Evolutionary conservation across 2,329 filamentous ascomycete species (phyloP).

Genomic region (Calcarisporium arbuscula): DNA sequence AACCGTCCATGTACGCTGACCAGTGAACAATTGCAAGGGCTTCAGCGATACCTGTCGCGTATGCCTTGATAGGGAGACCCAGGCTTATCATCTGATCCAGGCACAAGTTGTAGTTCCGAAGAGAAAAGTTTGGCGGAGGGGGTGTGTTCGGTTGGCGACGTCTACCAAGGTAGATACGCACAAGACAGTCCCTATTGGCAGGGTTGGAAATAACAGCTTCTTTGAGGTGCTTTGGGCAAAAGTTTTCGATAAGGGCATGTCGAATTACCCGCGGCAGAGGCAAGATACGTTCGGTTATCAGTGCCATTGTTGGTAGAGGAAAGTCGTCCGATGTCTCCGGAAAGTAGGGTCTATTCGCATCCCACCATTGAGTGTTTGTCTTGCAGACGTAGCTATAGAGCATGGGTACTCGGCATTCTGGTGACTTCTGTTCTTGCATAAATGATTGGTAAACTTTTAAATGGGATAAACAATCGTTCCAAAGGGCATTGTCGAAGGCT

Average conservation of each 20-base stretch:
- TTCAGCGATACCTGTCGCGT: slow-evolving; percentile 40
- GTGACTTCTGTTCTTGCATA: neutral
- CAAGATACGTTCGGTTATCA: slow-evolving; percentile 18
- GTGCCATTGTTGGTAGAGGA: slow-evolving; percentile 12
- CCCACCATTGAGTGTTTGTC: too few relatives aligned
- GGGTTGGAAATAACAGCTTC: slow-evolving; percentile 1
- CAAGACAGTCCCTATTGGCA: slow-evolving; percentile 15
- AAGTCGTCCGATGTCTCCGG: slow-evolving; percentile 4
- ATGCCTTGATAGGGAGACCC: slow-evolving; percentile 23
- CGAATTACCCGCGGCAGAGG: slow-evolving; percentile 16
- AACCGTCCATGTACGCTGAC: slow-evolving; percentile 39
- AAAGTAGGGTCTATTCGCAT: slow-evolving; percentile 1
- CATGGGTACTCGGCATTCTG: too few relatives aligned
- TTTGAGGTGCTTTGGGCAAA: slow-evolving; percentile 8
- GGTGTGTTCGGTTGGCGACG: slow-evolving; percentile 3
- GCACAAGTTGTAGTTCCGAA: slow-evolving; percentile 16
- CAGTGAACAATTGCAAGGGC: slow-evolving; percentile 46
- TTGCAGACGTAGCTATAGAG: too few relatives aligned
- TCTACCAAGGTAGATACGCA: slow-evolving; percentile 13
- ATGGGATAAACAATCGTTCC: slow-evolving; percentile 15
- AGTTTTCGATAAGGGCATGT: slow-evolving; percentile 13
- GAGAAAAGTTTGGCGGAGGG: slow-evolving; percentile 11
- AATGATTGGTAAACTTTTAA: slow-evolving; percentile 12
- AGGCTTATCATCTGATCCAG: slow-evolving; percentile 28
- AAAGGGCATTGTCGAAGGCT: slow-evolving; percentile 13